These are phyloP conservation scores for Plectosphaerella sp. DNA, from an alignment of 2,329 filamentous ascomycete species.

Conservation along the genomic window DNA sequence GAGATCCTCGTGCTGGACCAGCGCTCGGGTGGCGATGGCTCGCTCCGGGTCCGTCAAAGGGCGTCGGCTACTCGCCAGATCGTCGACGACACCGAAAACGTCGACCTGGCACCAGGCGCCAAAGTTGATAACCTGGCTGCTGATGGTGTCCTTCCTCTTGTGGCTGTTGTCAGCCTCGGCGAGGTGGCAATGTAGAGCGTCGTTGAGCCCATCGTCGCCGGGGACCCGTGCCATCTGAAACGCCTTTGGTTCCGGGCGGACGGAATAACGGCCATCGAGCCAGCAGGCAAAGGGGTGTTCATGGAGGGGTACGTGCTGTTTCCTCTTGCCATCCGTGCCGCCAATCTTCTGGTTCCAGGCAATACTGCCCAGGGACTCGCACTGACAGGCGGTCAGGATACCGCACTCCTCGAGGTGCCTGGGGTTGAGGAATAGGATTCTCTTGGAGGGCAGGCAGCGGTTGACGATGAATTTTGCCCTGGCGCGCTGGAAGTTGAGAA, in stretches of 20 bases:
- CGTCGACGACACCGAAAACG: background rate
- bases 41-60: background rate
- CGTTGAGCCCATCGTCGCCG: background rate
- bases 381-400: conserved; percentile 3
- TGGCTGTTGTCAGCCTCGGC: background rate
- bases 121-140: background rate
- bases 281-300: background rate
- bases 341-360: background rate
- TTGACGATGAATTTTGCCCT: conserved; percentile 1
- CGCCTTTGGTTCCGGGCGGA: background rate
- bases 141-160: background rate
- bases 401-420: conserved; percentile 3
- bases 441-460: conserved; percentile 1
- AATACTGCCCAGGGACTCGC: conserved; percentile 4
- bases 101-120: background rate
- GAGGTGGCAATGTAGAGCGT: background rate
- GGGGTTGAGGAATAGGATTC: conserved; percentile 1
- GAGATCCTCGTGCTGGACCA: conserved; percentile 40
- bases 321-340: background rate
- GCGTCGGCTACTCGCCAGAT: background rate
- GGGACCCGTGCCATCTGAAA: background rate
- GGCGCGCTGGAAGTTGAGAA: conserved; percentile 1
- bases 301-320: background rate
- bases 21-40: conserved; percentile 5
- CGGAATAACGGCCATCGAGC: background rate